Percentiles rank a stretch among this genome's conserved stretches.
phyloP scores from a whole-genome alignment of 768 basidiomycete species.

The Hydnomerulius pinastri region DNA sequence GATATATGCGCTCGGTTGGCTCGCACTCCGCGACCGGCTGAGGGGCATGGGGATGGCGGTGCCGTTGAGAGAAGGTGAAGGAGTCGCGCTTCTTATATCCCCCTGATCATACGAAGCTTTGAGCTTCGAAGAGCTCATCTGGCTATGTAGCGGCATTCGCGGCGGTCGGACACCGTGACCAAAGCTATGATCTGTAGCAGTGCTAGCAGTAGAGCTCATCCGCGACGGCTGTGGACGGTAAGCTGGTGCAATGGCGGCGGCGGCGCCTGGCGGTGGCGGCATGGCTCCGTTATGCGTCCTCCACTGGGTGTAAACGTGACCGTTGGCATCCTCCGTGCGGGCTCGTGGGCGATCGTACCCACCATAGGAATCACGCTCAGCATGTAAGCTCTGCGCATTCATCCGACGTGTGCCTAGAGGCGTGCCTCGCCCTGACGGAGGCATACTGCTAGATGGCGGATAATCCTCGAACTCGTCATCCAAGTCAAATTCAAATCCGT shows the following conservation, averaged over 20 bases:
- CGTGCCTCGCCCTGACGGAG: slow-evolving; percentile 72
- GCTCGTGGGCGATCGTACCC: slow-evolving; percentile 60
- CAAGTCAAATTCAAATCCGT: slow-evolving; percentile 72
- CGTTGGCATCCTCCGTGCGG: slow-evolving; percentile 68
- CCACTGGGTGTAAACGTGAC: slow-evolving; percentile 67
- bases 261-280: slow-evolving; percentile 34
- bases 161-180: slow-evolving; percentile 43
- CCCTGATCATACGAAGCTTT: slow-evolving; percentile 52
- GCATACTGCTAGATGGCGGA: slow-evolving; percentile 43
- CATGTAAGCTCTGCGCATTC: slow-evolving; percentile 58
- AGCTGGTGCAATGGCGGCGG: slow-evolving; percentile 19
- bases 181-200: slow-evolving; percentile 41
- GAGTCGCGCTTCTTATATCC: slow-evolving; percentile 36
- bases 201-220: slow-evolving; percentile 46
- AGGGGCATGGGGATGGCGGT: slow-evolving; percentile 32
- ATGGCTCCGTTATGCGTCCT: slow-evolving; percentile 49
- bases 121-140: slow-evolving; percentile 69
- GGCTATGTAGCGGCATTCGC: slow-evolving; percentile 53
- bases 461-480: slow-evolving; percentile 83
- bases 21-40: slow-evolving; percentile 73
- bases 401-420: slow-evolving; percentile 62
- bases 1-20: slow-evolving; percentile 73
- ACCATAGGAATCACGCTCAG: slow-evolving; percentile 52
- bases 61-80: slow-evolving; percentile 29
- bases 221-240: slow-evolving; percentile 50